Percentiles rank a stretch among this genome's conserved stretches.
Evolutionary conservation across 495 filamentous ascomycete species (phyloP).

Genomic region (Beverwykella pulmonaria): DNA sequence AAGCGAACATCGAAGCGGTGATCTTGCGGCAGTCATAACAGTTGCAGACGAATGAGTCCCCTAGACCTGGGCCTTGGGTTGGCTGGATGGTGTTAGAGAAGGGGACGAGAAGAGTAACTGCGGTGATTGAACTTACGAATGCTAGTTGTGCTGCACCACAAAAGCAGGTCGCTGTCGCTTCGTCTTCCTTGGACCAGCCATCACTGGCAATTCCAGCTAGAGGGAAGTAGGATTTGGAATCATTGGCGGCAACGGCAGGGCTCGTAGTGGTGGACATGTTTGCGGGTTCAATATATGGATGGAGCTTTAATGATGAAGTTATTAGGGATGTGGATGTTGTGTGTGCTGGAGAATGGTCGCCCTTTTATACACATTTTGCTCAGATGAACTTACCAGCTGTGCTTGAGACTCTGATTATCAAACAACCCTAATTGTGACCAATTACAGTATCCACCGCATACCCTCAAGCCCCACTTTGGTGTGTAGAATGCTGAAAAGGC

Average conservation of each 20-base stretch:
- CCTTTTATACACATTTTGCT: not conserved
- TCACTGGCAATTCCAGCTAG: slow-evolving; percentile 43
- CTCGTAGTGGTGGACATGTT: not conserved
- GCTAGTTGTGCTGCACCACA: slow-evolving; percentile 35
- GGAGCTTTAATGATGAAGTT: not conserved
- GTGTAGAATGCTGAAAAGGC: not conserved
- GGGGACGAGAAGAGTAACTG: not conserved
- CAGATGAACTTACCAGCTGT: not conserved
- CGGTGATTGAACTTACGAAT: slow-evolving; percentile 13
- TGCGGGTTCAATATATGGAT: not conserved
- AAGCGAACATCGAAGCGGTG: slow-evolving; percentile 29
- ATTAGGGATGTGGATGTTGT: not conserved
- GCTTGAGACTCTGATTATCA: not conserved
- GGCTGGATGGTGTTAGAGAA: slow-evolving; percentile 11
- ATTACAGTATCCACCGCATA: not conserved
- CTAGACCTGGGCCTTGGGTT: slow-evolving; percentile 17
- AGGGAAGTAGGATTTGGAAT: slow-evolving; percentile 42
- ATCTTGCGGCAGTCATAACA: slow-evolving; percentile 38
- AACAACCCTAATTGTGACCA: not conserved
- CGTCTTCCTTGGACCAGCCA: slow-evolving; percentile 47
- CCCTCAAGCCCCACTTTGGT: not conserved
- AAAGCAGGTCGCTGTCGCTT: slow-evolving; percentile 51
- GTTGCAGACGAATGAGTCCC: slow-evolving; percentile 29
- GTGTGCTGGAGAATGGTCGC: not conserved
- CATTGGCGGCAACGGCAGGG: not conserved